Evolutionary conservation across 2,329 filamentous ascomycete species (phyloP), one percentile per base, ranked within the genome.

Genomic region (Aureobasidium melanogenum): DNA sequence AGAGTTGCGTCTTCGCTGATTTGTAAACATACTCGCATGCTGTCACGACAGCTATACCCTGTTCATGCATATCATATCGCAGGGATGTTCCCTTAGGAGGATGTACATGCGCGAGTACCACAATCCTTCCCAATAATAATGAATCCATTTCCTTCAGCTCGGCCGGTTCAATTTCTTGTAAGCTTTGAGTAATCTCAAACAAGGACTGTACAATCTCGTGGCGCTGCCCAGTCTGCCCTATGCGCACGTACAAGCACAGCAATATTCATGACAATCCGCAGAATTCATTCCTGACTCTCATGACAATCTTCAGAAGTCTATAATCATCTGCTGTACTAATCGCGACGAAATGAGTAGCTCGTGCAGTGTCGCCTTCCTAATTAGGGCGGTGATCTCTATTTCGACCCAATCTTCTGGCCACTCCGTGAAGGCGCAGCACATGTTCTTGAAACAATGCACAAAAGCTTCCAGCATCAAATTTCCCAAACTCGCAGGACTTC

Each of bases 151-250:
- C 44, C 1, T 38, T 30, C 38, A 43, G 26, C 52, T 43, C 19
- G 5, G 28, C 41, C 54, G 54, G n/a, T 12, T 9, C 24, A 47
- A 36, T 36, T 15, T 47, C 19, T 47, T 41, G 41, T 57, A 47
- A 57, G 41, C 54, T 47, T 57, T 28, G 8, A 4, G 41, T 47
- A 47, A 57, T 57, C 39, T 38, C 41, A 38, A 57, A 57, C 41
- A 47, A 26, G 41, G 39, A 46, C 26, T 22, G 52, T 19, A 22
- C 39, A 43, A 56, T 41, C 19, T 38, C 26, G 22, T 26, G 12
- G 39, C 54, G 41, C 54, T 38, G 41, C 34, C 26, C 39, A 30
- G 4, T 30, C 28, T 8, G 28, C 28, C n/a, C n/a, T n/a, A n/a
- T n/a, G n/a, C n/a, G 28, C 38, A 34, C 38, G 41, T 39, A 17